phyloP scores from a whole-genome alignment of 805 yeast genomes.

The Phaffomyces opuntiae region DNA sequence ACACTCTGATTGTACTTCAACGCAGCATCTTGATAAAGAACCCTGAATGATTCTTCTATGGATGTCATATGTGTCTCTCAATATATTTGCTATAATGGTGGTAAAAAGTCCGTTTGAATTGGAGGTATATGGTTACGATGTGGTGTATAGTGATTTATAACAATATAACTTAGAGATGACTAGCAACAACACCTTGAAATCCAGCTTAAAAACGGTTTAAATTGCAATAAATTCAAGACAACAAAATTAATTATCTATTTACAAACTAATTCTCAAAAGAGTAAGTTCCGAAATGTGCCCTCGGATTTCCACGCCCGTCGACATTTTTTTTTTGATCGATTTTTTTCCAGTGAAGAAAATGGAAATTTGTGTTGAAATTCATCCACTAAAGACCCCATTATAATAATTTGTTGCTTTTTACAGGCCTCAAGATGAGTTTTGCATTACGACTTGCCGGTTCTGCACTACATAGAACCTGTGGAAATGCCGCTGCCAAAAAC shows the following conservation, averaged over 20 bases:
- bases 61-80: not conserved
- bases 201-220: not conserved
- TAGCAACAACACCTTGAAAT: no score
- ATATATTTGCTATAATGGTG: not conserved
- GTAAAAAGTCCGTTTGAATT: not conserved
- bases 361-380: no score
- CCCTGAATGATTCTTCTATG: not conserved
- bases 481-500: not conserved
- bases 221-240: not conserved
- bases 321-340: not conserved
- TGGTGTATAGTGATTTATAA: no score
- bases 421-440: conserved; percentile 3
- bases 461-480: not conserved
- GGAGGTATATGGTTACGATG: no score
- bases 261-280: conserved; percentile 6
- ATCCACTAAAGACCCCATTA: no score
- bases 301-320: not conserved
- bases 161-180: not conserved
- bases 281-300: conserved; percentile 6
- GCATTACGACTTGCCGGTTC: not conserved
- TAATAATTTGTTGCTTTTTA: no score
- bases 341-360: not conserved
- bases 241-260: not conserved
- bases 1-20: conserved; percentile 3
- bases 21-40: conserved; percentile 1